Evolutionary conservation across 2,329 filamentous ascomycete species (phyloP), one percentile per base, ranked within the genome.

Genomic region (Nannizzia gypsea): DNA sequence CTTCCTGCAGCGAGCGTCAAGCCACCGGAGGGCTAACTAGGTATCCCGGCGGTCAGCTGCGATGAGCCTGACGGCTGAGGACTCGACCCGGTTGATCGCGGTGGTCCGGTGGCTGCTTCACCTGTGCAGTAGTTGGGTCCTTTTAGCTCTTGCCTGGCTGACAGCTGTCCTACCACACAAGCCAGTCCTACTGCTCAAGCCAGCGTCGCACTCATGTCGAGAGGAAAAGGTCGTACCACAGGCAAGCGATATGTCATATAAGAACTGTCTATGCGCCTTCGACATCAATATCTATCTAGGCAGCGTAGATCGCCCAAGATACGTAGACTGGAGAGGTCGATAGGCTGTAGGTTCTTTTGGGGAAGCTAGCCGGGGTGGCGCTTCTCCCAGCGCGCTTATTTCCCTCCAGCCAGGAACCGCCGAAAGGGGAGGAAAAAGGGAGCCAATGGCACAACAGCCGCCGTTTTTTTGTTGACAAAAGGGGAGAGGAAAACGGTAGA

Each of bases 381-480:
- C 48, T 34, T 54, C 48, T 26, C 13, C 48, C 15, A n/a, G 48
- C 28, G 48, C 48, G 48, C 48, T 54, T 54, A 34, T 20, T 48
- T 17, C 6, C 38, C n/a, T 24, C 46, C 24, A 22, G 48, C 20
- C 48, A 34, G 48, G 48, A 26, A 54, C 48, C 26, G 48, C 48
- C 26, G 11, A 15, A 34, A 6, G n/a, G 5, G 6, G 13, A 36
- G 34, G 34, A 54, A 54, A 54, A 36, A 36, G 48, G 48, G 48
- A 36, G 48, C 26, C 48, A 36, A 36, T 54, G 48, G 34, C 48
- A 54, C 48, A 54, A 26, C 24, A 34, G 31, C 48, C 26, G 17
- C 17, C 26, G 38, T 42, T 42, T 40, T 42, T 9, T 54, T 54
- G 48, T 54, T 54, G 48, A 54, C n/a, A 26, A 54, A 54, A 54